Percentiles rank a stretch among this genome's conserved stretches.
phyloP scores from a whole-genome alignment of 164 flowering plant species.

The Piper longum region DNA sequence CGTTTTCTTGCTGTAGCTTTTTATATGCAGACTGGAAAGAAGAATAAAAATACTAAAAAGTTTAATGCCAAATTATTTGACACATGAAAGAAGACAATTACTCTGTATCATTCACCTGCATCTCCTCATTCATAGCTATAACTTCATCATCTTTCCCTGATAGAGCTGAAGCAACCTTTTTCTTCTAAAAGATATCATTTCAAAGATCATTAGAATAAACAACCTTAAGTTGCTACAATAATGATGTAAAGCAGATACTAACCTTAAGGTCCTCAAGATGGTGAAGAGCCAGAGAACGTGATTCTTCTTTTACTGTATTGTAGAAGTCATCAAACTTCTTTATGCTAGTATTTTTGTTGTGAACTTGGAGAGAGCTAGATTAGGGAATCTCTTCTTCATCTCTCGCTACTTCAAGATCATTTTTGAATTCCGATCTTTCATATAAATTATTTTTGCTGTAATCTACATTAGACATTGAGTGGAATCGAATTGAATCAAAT shows the following conservation, averaged over 20 bases:
- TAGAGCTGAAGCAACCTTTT: conserved; percentile 22
- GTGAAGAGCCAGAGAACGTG: conserved; percentile 17
- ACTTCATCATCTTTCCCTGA: conserved; percentile 25
- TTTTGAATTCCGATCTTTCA: conserved; percentile 27
- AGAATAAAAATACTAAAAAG: background rate
- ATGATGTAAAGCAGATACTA: conserved; percentile 8
- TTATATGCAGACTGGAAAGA: conserved; percentile 28
- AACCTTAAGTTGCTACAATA: background rate
- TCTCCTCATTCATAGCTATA: conserved; percentile 28
- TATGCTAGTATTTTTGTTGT: conserved; percentile 10
- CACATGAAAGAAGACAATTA: too few relatives aligned
- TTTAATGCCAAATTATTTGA: background rate
- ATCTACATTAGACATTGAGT: conserved; percentile 7
- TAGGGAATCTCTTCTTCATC: background rate
- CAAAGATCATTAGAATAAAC: conserved; percentile 10
- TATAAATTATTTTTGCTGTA: conserved; percentile 15
- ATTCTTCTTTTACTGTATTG: conserved; percentile 37
- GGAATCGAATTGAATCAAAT: conserved; percentile 11
- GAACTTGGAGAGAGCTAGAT: conserved; percentile 3
- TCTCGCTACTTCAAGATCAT: conserved; percentile 20
- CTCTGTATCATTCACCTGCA: conserved; percentile 30
- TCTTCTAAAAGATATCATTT: conserved; percentile 26
- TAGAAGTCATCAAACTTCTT: conserved; percentile 37
- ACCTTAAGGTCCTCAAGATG: conserved; percentile 62
- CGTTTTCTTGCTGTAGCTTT: conserved; percentile 17